These are phyloP conservation scores for Hypericum perforatum DNA, from an alignment of 345 rosid genomes.

Conservation along the genomic window DNA sequence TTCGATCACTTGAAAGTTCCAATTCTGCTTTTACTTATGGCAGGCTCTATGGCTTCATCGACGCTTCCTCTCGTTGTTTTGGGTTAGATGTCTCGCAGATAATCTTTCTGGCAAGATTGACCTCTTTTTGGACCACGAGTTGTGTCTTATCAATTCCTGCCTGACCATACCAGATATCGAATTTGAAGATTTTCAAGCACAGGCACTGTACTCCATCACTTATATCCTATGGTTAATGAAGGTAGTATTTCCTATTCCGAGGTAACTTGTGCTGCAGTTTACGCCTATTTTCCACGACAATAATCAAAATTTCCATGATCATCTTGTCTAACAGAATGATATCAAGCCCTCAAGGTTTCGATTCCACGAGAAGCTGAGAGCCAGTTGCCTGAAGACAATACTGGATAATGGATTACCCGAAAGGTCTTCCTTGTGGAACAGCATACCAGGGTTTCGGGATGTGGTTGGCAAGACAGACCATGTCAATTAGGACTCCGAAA, in stretches of 20 bases:
- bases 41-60: constrained; percentile 90
- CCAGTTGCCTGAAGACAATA: constrained; percentile 23
- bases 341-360: constrained; percentile 24
- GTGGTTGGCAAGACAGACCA: no score
- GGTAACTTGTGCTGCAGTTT: neutral
- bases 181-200: constrained; percentile 60
- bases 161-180: constrained; percentile 37
- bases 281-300: neutral
- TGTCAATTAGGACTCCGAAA: no score
- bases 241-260: constrained; percentile 28
- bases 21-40: neutral
- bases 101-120: constrained; percentile 9
- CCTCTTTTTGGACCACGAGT: constrained; percentile 47
- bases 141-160: constrained; percentile 40
- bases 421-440: constrained; percentile 34
- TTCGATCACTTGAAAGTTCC: neutral
- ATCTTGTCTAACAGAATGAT: constrained; percentile 38
- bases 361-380: constrained; percentile 33
- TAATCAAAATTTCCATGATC: constrained; percentile 4
- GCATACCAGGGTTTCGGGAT: no score
- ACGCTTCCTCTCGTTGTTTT: constrained; percentile 53
- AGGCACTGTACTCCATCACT: constrained; percentile 43
- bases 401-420: constrained; percentile 30
- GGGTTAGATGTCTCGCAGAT: constrained; percentile 36
- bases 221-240: constrained; percentile 67